A percentile compares a stretch with the other conserved stretches of the same genome.
phyloP scores from a whole-genome alignment of 805 yeast species.

The Candida awuae region DNA sequence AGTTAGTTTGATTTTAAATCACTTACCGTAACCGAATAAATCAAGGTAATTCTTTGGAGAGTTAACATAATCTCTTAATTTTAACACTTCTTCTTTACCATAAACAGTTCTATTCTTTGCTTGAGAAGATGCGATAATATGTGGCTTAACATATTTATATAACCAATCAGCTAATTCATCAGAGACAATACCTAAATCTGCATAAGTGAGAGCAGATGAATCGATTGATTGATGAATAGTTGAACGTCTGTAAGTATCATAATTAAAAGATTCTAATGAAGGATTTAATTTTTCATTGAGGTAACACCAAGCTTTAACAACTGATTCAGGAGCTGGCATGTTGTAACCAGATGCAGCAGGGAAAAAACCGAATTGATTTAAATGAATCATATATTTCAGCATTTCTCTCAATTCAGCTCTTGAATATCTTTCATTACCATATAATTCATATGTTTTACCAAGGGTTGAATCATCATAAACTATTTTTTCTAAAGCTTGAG shows the following conservation, averaged over 20 bases:
- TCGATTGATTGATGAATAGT: constrained; percentile 58
- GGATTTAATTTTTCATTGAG: constrained; percentile 42
- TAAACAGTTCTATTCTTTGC: constrained; percentile 31
- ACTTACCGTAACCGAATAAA: constrained; percentile 22
- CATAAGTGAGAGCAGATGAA: constrained; percentile 52
- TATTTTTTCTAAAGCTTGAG: constrained; percentile 67
- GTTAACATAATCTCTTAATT: constrained; percentile 31
- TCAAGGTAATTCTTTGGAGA: constrained; percentile 29
- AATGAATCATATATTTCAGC: constrained; percentile 43
- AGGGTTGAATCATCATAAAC: constrained; percentile 75
- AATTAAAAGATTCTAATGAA: constrained; percentile 34
- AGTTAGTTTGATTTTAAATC: background rate
- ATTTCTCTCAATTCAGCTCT: constrained; percentile 59
- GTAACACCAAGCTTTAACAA: constrained; percentile 23
- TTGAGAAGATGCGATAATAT: constrained; percentile 30
- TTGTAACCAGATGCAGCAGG: constrained; percentile 32
- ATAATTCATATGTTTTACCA: constrained; percentile 68
- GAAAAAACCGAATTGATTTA: constrained; percentile 29
- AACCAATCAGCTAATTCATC: constrained; percentile 44
- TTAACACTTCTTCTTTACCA: constrained; percentile 29
- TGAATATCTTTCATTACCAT: constrained; percentile 61
- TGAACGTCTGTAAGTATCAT: constrained; percentile 71
- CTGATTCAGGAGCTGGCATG: constrained; percentile 34
- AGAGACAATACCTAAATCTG: constrained; percentile 62
- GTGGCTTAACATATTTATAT: constrained; percentile 35